These are phyloP conservation scores for Tubosaeta sp. DNA, from an alignment of 768 basidiomycete species.

Conservation along the genomic window DNA sequence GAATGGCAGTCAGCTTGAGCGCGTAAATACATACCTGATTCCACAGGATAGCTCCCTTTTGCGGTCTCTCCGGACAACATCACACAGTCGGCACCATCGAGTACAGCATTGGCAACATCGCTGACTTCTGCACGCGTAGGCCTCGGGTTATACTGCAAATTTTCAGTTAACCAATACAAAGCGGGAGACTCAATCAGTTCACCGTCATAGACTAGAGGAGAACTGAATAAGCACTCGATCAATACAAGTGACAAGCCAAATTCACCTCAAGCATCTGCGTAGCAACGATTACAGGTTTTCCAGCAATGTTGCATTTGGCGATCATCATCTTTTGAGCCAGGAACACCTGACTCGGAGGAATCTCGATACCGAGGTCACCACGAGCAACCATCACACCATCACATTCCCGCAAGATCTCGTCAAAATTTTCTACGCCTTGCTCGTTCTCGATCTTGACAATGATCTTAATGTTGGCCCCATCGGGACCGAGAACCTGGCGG, in stretches of 20 bases:
- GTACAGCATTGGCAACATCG: constrained; percentile 98
- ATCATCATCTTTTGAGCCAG: constrained; percentile 99
- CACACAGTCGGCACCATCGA: constrained; percentile 98
- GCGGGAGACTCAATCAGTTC: constrained; percentile 17
- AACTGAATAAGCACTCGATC: constrained; percentile 8
- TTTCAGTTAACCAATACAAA: constrained; percentile 4
- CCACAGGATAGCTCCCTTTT: constrained; percentile 93
- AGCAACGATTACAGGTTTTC: constrained; percentile 97
- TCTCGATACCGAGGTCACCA: constrained; percentile 99
- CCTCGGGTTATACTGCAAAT: constrained; percentile 84
- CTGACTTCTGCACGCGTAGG: constrained; percentile 99
- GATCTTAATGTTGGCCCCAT: constrained; percentile 95
- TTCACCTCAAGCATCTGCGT: constrained; percentile 98
- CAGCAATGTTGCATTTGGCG: constrained; percentile 95
- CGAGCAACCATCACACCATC: constrained; percentile 99
- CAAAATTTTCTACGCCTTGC: constrained; percentile 98
- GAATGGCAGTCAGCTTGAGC: background rate
- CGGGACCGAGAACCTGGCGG: constrained; percentile 88
- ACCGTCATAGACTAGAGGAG: constrained; percentile 86
- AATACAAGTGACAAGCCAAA: background rate
- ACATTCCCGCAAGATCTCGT: constrained; percentile 90
- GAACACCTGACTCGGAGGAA: constrained; percentile 99
- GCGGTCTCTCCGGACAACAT: constrained; percentile 99
- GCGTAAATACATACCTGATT: constrained; percentile 63
- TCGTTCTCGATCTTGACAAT: constrained; percentile 99